Evolutionary conservation across 2,329 filamentous ascomycete species (phyloP), one percentile per base, ranked within the genome.

Genomic region (Alternaria gaisen): DNA sequence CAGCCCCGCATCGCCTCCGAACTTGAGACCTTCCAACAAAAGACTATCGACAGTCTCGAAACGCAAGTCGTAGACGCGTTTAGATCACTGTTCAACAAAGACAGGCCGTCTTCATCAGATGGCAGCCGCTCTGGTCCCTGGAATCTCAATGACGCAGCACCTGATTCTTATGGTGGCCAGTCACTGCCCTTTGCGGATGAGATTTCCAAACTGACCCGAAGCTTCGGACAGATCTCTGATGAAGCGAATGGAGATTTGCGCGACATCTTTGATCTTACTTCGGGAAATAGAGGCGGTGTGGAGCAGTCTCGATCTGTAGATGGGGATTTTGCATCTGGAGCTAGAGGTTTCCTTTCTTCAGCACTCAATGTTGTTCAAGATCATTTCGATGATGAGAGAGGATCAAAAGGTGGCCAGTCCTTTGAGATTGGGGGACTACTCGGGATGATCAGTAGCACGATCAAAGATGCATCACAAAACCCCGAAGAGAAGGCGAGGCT

Each of bases 11-110:
- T 74, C 41, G 65, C 71, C 16, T 58, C 67, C 34, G 72, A 74
- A 64, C 66, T 74, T 24, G 72, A 74, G 43, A 40, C 64, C 30
- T 74, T 74, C 50, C 72, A 74, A 38, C 69, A 74, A 44, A 73
- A 73, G 52, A 74, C 72, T 14, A 74, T 74, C 46, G 72, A 74
- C 54, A 73, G 70, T 34, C 66, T 74, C 6, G 72, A 74, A 41
- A 67, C 64, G 40, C 71, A 73, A 57, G 71, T 74, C 38, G 56
- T 74, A 12, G 69, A 74, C 53, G 72, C 72, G 2, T 74, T 74
- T 30, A 68, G 69, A 16, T 73, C 71, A 5, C 62, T 74, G 0
- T 74, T 74, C 60, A 68, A 66, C 28, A 70, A 67, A 20, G 64
- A 73, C 54, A 67, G 56, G 32, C 43, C 56, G 5, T 42, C 50